Base-by-base conservation (phyloP, 176 grass and related monocot genomes). In the Metroxylon sagu region DNA sequence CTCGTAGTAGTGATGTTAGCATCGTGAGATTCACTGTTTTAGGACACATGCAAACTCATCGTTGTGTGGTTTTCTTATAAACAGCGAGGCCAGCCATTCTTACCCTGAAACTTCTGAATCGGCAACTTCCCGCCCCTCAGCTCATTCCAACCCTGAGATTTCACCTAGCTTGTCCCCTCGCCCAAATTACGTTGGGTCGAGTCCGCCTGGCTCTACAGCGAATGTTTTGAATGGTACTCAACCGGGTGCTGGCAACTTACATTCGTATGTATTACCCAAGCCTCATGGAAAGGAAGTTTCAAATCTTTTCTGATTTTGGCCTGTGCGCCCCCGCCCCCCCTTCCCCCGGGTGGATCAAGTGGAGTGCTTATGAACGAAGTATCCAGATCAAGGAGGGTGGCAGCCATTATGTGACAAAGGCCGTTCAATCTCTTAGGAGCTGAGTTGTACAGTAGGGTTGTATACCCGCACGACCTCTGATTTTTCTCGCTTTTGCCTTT, bases 201-300 rank as follows among this genome's bases (percentile, higher is more conserved):
- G 61, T 66, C 50, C 52, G 17, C 50, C 50, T 57, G 29, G 77
- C 51, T 78, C 73, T 29, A 23, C 67, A 10, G 17, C 57, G 10
- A 59, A 52, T 57, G 71, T 64, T 56, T 27, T 21, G 18, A 71
- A 77, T 63, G 52, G 51, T 68, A 71, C 50, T 26, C 68, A 72
- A 54, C 82, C 71, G 43, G 54, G 66, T 4, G 54, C 17, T 14
- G 78, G 53, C 39, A 82, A 66, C 26, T 23, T 76, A 59, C 71
- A 76, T 4, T 71, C 43, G 25, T 73, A 76, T 73, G 59, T 54
- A 54, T 35, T 85, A 17, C 82, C 71, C 71, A 85, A 69, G 67
- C 68, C 77, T 52, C 57, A 70, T 5, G 60, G 75, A 14, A 89
- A 89, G 59, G 78, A 70, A 66, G 71, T 69, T 73, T 17, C 74